Percentiles rank a stretch among this genome's conserved stretches.
Conservation (phyloP, 352 stramenopile genomes). For the Elongisporangium senticosum region DNA sequence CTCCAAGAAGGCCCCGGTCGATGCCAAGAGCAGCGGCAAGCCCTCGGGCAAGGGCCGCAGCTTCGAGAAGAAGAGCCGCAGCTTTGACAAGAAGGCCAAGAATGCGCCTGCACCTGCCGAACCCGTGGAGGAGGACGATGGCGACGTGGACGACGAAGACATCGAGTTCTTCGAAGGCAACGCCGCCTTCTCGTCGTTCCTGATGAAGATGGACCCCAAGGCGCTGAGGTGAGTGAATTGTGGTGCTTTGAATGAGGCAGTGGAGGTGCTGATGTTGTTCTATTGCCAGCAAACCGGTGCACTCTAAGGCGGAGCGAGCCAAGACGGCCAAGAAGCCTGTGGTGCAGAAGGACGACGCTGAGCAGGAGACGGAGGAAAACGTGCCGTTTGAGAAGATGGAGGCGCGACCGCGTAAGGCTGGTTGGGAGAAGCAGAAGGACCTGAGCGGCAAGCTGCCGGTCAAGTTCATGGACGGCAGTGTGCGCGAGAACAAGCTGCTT, state of each 20-base stretch:
- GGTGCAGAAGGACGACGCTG: conserved; percentile 15
- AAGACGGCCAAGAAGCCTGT: conserved; percentile 21
- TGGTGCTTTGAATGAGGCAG: background rate
- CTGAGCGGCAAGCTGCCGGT: conserved; percentile 72
- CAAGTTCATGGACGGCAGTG: conserved; percentile 83
- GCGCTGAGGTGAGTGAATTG: conserved; percentile 23
- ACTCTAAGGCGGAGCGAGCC: conserved; percentile 27
- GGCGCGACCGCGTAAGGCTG: conserved; percentile 50
- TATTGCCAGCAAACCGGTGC: conserved; percentile 22
- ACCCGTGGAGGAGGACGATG: conserved; percentile 35
- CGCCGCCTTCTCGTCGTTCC: conserved; percentile 59
- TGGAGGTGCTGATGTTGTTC: background rate
- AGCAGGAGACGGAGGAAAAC: conserved; percentile 22
- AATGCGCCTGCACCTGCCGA: conserved; percentile 10
- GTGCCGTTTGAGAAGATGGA: conserved; percentile 78
- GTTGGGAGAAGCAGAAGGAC: conserved; percentile 54
- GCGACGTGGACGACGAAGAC: conserved; percentile 73
- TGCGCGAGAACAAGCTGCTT: conserved; percentile 71
- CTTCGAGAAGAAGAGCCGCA: background rate
- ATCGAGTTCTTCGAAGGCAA: conserved; percentile 78
- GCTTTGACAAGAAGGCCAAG: conserved; percentile 22
- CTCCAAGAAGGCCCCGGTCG: conserved; percentile 8
- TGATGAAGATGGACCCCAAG: conserved; percentile 76
- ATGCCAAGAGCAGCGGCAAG: conserved; percentile 8
- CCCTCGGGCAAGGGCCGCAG: background rate